Evolutionary conservation across 768 basidiomycete genomes (phyloP).

Genomic region (Termitomyces sp.): DNA sequence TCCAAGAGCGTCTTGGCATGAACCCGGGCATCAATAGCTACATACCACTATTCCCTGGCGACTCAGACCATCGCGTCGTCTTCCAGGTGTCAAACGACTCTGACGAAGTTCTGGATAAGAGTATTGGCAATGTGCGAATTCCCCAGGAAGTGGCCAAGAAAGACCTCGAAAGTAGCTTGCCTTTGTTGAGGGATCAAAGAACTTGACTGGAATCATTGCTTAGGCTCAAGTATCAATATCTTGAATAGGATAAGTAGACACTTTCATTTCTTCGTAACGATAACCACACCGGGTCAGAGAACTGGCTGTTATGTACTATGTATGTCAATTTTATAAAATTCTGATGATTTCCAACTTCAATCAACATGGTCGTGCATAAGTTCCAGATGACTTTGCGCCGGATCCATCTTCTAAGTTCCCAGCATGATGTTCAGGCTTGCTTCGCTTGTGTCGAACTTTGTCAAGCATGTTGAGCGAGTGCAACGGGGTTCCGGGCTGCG

Average conservation of each 20-base stretch:
- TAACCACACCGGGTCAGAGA: too few relatives aligned
- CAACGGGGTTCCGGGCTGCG: constrained; percentile 35
- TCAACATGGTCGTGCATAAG: constrained; percentile 67
- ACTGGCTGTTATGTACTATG: not conserved
- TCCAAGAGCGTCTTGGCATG: constrained; percentile 27
- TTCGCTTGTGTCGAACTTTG: constrained; percentile 18
- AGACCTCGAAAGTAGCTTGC: constrained; percentile 16
- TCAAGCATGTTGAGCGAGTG: constrained; percentile 48
- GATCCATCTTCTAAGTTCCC: constrained; percentile 45
- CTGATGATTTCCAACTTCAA: not conserved
- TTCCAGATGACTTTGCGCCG: constrained; percentile 46
- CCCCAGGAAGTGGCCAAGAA: constrained; percentile 1
- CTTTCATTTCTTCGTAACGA: not conserved
- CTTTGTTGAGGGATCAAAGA: constrained; percentile 13
- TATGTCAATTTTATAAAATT: not conserved
- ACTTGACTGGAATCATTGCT: not conserved
- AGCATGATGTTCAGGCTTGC: constrained; percentile 30
- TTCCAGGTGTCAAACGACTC: constrained; percentile 13
- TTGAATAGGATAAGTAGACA: not conserved
- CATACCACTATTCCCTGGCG: constrained; percentile 17
- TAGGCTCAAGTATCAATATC: not conserved
- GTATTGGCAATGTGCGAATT: not conserved
- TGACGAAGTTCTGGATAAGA: constrained; percentile 9
- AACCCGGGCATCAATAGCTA: constrained; percentile 17
- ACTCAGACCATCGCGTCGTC: constrained; percentile 4